A percentile compares a stretch with the other conserved stretches of the same genome.
Conservation (phyloP, 495 filamentous ascomycete species). For the Talaromyces borbonicus region DNA sequence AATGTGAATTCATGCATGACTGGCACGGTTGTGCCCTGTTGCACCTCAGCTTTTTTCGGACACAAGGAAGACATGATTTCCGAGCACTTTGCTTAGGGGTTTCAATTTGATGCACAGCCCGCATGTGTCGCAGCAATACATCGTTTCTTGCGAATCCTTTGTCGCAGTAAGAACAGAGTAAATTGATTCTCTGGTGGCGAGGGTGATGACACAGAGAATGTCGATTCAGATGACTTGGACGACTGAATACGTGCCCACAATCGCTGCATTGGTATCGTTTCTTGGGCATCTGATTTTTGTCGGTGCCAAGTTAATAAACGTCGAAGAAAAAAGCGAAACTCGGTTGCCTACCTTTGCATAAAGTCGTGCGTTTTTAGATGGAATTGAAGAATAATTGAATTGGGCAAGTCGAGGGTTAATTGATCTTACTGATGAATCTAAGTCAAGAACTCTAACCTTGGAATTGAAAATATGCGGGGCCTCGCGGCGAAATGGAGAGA, state of each 20-base stretch:
- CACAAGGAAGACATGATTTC: slow-evolving; percentile 3
- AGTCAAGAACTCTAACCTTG: too few relatives aligned
- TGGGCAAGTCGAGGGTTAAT: too few relatives aligned
- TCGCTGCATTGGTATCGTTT: slow-evolving; percentile 3
- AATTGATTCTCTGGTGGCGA: not conserved
- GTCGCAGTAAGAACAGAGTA: not conserved
- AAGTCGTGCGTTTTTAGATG: not conserved
- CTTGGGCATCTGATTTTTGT: not conserved
- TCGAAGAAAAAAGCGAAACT: not conserved
- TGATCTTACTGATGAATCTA: too few relatives aligned
- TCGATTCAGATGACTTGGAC: slow-evolving; percentile 4
- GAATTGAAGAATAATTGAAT: not conserved
- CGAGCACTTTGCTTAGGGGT: not conserved
- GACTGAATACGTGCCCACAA: not conserved
- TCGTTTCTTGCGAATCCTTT: slow-evolving; percentile 2
- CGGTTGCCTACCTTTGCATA: not conserved
- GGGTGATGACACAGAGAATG: slow-evolving; percentile 1
- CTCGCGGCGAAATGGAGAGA: not conserved
- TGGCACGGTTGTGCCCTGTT: slow-evolving; percentile 4
- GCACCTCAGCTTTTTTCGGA: slow-evolving; percentile 1
- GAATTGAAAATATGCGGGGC: not conserved
- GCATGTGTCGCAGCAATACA: slow-evolving; percentile 3
- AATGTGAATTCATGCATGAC: not conserved
- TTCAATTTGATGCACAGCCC: not conserved
- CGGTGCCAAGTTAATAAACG: not conserved